Evolutionary conservation across 306 rosid species (phyloP).

Genomic region (Comarum palustre): DNA sequence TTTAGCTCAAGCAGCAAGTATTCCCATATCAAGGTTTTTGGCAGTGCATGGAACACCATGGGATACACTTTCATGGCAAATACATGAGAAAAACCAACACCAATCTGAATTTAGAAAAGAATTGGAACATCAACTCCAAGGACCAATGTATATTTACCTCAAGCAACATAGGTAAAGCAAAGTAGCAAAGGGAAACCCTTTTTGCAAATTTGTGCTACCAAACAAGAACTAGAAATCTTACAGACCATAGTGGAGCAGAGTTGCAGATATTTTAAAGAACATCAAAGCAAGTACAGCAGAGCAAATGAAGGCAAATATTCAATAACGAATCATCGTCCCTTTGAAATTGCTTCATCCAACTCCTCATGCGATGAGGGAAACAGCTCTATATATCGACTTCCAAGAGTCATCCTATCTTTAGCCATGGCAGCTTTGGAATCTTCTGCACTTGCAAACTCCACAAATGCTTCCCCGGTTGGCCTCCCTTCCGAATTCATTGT

Average conservation of each 20-base stretch:
- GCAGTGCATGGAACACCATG: not conserved
- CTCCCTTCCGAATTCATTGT: conserved; percentile 87
- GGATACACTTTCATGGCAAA: not conserved
- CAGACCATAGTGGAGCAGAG: conserved; percentile 19
- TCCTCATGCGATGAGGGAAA: conserved; percentile 79
- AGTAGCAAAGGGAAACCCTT: not conserved
- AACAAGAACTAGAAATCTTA: conserved; percentile 11
- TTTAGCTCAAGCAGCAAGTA: not conserved
- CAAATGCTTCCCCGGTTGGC: conserved; percentile 92
- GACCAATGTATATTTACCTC: not conserved
- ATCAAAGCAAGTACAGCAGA: conserved; percentile 26
- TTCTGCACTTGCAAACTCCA: conserved; percentile 66
- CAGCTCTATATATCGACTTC: conserved; percentile 83
- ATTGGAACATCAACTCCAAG: not conserved
- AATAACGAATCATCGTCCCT: conserved; percentile 60
- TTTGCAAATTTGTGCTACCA: not conserved
- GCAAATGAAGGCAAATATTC: conserved; percentile 24
- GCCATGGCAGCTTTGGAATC: conserved; percentile 89
- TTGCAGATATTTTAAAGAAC: conserved; percentile 28
- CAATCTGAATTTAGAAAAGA: not conserved
- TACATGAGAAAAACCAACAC: not conserved
- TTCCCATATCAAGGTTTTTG: not conserved
- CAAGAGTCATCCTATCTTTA: conserved; percentile 92
- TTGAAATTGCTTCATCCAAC: conserved; percentile 73
- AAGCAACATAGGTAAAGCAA: not conserved